Evolutionary conservation across 768 basidiomycete genomes (phyloP).

Genomic region (Naganishia vishniacii): DNA sequence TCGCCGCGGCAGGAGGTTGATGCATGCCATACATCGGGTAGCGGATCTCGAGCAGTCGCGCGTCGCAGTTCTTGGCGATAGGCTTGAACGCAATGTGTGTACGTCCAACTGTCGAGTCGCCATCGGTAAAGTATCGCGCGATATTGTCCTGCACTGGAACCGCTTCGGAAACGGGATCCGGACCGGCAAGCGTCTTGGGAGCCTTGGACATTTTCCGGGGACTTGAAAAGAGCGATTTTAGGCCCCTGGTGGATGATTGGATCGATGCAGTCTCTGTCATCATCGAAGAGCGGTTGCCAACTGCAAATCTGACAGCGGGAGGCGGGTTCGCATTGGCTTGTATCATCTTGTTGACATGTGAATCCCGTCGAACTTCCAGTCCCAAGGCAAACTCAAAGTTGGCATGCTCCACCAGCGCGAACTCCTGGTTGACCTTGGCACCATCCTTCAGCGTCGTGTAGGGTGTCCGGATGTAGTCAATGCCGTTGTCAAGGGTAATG

Average conservation of each 20-base stretch:
- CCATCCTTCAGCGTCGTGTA: conserved; percentile 38
- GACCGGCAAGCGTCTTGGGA: conserved; percentile 28
- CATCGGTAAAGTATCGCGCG: conserved; percentile 40
- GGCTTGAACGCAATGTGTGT: conserved; percentile 86
- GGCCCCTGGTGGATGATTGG: conserved; percentile 47
- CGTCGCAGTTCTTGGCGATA: conserved; percentile 73
- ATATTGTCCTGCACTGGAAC: conserved; percentile 33
- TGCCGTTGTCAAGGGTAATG: conserved; percentile 91
- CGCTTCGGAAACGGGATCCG: neutral
- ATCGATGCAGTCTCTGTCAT: conserved; percentile 52
- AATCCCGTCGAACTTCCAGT: conserved; percentile 76
- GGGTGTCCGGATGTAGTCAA: conserved; percentile 88
- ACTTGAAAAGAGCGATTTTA: conserved; percentile 53
- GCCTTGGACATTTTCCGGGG: conserved; percentile 50
- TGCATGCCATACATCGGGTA: conserved; percentile 48
- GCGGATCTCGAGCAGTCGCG: conserved; percentile 67
- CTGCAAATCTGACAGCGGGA: conserved; percentile 40
- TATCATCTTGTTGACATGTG: conserved; percentile 63
- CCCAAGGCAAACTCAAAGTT: conserved; percentile 92
- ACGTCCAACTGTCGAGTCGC: conserved; percentile 62
- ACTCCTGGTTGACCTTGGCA: conserved; percentile 48
- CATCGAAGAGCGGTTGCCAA: conserved; percentile 29
- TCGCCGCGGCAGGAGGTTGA: neutral
- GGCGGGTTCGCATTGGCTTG: conserved; percentile 64
- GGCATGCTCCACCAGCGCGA: conserved; percentile 58